Evolutionary conservation across 1,284 basidiomycete genomes (phyloP).

Genomic region (Cutaneotrichosporon sp.): DNA sequence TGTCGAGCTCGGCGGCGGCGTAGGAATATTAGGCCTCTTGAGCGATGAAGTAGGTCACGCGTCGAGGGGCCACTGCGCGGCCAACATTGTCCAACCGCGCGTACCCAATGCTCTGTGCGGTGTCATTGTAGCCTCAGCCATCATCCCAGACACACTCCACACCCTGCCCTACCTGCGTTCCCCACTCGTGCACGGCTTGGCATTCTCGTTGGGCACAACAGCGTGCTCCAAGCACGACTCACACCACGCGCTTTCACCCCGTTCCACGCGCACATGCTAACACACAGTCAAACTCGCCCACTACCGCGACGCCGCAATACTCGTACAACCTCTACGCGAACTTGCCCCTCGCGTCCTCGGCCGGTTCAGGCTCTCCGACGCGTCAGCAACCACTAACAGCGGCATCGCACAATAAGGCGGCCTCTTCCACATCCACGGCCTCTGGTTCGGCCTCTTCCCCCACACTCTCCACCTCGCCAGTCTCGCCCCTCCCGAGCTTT

Average conservation of each 20-base stretch:
- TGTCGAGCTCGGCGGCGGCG: constrained; percentile 43
- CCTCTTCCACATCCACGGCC: not conserved
- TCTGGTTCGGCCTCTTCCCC: not conserved
- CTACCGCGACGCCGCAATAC: constrained; percentile 7
- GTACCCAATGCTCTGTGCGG: not conserved
- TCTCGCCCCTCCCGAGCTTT: constrained; percentile 2
- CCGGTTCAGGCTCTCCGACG: not conserved
- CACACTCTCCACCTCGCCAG: not conserved
- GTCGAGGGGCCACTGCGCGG: not conserved
- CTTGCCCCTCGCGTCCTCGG: constrained; percentile 1
- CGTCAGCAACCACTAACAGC: not conserved
- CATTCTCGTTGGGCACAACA: not conserved
- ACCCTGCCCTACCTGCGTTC: not conserved
- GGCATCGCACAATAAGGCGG: not conserved
- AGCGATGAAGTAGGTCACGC: constrained; percentile 24
- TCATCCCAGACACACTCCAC: not conserved
- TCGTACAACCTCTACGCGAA: constrained; percentile 16
- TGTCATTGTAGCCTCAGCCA: not conserved
- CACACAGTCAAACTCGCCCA: constrained; percentile 1
- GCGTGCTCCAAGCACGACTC: not conserved
- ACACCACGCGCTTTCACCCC: not conserved
- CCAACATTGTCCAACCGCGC: not conserved
- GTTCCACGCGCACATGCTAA: not conserved
- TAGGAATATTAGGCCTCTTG: constrained; percentile 33
- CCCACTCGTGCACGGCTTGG: not conserved